Conservation (phyloP, 305 asterid species). For the Solanum hybrid region DNA sequence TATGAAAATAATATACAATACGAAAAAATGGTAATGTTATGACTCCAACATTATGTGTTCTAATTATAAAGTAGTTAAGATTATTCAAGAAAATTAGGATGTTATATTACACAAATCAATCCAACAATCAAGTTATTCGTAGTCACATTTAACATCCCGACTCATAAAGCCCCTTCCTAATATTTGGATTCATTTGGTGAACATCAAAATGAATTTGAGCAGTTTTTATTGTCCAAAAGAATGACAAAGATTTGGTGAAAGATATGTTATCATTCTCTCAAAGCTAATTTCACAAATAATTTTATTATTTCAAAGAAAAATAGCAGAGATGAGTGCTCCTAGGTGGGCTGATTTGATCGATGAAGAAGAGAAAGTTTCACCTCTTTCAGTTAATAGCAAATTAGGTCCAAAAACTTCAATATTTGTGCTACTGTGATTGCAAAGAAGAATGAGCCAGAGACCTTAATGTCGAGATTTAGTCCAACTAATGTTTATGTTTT, state of each 20-base stretch:
- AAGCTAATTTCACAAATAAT: not conserved
- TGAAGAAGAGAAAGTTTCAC: not conserved
- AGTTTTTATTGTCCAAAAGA: not conserved
- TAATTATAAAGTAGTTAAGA: no score
- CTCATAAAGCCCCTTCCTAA: not conserved
- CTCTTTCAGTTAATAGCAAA: not conserved
- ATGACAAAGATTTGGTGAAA: not conserved
- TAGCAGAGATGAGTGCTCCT: not conserved
- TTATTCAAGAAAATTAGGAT: no score
- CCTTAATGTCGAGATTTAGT: not conserved
- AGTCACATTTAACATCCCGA: not conserved
- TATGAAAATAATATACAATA: not conserved
- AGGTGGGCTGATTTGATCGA: not conserved
- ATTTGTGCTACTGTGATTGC: not conserved
- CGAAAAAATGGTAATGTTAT: no score
- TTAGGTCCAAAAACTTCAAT: not conserved
- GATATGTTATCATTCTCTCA: not conserved
- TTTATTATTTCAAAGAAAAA: not conserved
- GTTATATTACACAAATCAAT: not conserved
- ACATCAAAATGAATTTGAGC: not conserved
- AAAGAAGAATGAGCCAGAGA: not conserved
- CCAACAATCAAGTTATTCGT: not conserved
- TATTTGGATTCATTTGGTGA: not conserved
- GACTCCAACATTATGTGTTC: not conserved
- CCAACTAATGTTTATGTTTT: not conserved